phyloP scores from a whole-genome alignment of 345 rosid genomes.

The Bruguiera parviflora region DNA sequence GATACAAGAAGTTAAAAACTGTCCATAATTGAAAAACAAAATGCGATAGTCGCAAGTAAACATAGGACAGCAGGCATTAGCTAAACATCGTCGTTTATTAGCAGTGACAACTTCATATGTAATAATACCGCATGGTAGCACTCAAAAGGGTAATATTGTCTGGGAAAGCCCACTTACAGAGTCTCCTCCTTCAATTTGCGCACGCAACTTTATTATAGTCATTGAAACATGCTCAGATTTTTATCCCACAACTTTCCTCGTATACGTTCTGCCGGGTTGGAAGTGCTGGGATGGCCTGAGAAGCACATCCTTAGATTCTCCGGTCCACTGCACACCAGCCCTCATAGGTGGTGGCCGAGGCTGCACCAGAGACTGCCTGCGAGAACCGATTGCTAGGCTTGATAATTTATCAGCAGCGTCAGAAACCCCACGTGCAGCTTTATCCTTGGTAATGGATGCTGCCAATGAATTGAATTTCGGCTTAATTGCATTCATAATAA shows the following conservation, averaged over 20 bases:
- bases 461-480: slow-evolving; percentile 5
- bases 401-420: slow-evolving; percentile 54
- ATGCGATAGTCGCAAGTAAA: too few relatives aligned
- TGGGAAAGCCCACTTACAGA: too few relatives aligned
- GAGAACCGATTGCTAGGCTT: slow-evolving; percentile 43
- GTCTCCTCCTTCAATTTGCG: too few relatives aligned
- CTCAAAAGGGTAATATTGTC: too few relatives aligned
- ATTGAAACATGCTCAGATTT: background rate
- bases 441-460: slow-evolving; percentile 40
- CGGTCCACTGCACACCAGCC: slow-evolving; percentile 60
- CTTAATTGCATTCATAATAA: slow-evolving; percentile 7
- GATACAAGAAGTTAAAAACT: too few relatives aligned
- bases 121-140: too few relatives aligned
- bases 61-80: too few relatives aligned
- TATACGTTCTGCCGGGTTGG: slow-evolving; percentile 37
- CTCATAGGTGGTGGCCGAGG: slow-evolving; percentile 52
- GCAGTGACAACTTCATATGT: too few relatives aligned
- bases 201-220: too few relatives aligned
- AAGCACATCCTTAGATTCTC: slow-evolving; percentile 46
- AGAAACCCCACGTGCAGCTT: slow-evolving; percentile 36
- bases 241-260: slow-evolving; percentile 57
- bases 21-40: too few relatives aligned
- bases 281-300: slow-evolving; percentile 51
- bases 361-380: slow-evolving; percentile 34
- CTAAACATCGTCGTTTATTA: too few relatives aligned